phyloP scores from a whole-genome alignment of 1,139 yeast genomes.

The Saccharomyces hybrid region DNA sequence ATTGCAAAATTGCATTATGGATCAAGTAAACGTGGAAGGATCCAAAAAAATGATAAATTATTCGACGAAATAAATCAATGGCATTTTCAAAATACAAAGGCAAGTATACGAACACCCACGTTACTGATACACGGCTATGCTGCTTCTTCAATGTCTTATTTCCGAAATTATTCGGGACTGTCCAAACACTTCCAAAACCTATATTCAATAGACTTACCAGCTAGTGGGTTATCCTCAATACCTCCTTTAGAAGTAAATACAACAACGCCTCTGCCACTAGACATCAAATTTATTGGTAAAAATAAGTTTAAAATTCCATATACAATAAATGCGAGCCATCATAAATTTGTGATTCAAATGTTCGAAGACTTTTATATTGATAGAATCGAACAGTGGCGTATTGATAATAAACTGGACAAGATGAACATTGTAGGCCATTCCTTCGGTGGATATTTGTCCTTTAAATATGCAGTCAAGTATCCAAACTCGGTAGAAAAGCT shows the following conservation, averaged over 20 bases:
- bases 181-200: conserved; percentile 41
- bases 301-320: conserved; percentile 12
- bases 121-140: conserved; percentile 88
- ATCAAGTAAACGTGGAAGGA: conserved; percentile 12
- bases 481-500: conserved; percentile 55
- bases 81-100: conserved; percentile 17
- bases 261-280: conserved; percentile 9
- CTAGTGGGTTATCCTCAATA: conserved; percentile 50
- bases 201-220: conserved; percentile 74
- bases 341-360: conserved; percentile 23
- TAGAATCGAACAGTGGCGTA: conserved; percentile 73
- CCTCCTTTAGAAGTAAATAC: conserved; percentile 12
- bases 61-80: conserved; percentile 19
- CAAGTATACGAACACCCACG: conserved; percentile 26
- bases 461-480: conserved; percentile 66
- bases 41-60: conserved; percentile 11
- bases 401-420: conserved; percentile 42
- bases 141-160: conserved; percentile 78
- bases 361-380: conserved; percentile 73
- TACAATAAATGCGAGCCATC: conserved; percentile 12
- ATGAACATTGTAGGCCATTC: conserved; percentile 81
- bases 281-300: conserved; percentile 8
- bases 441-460: conserved; percentile 81
- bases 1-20: conserved; percentile 16
- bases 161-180: conserved; percentile 58